Evolutionary conservation across 805 yeast species (phyloP).

Genomic region (Pichia phayaonensis): DNA sequence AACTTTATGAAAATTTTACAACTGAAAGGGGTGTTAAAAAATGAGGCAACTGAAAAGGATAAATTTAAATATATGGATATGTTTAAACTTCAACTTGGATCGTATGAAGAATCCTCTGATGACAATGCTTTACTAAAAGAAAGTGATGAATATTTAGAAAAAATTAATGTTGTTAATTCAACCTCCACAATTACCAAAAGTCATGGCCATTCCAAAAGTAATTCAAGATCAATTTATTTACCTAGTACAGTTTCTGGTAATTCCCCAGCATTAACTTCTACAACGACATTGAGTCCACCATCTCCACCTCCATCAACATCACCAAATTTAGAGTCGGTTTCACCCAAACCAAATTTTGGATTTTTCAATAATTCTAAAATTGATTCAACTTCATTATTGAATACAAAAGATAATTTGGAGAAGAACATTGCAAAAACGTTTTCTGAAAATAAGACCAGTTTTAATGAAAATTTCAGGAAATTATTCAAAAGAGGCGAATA

Average conservation of each 20-base stretch:
- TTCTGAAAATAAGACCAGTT: slow-evolving; percentile 51
- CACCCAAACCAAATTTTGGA: slow-evolving; percentile 10
- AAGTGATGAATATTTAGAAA: slow-evolving; percentile 22
- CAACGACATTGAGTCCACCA: slow-evolving; percentile 9
- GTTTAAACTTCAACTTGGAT: slow-evolving; percentile 31
- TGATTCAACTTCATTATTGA: slow-evolving; percentile 26
- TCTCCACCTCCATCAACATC: slow-evolving; percentile 10
- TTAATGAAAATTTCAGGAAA: slow-evolving; percentile 65
- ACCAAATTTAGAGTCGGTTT: neutral
- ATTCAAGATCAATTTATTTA: slow-evolving; percentile 11
- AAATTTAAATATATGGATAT: slow-evolving; percentile 31
- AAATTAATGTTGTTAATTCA: slow-evolving; percentile 13
- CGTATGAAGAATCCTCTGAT: slow-evolving; percentile 23
- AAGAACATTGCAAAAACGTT: slow-evolving; percentile 39
- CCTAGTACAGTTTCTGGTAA: slow-evolving; percentile 10
- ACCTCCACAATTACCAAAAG: neutral
- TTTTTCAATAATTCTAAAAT: slow-evolving; percentile 20
- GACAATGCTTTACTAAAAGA: slow-evolving; percentile 24
- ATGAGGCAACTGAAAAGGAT: slow-evolving; percentile 29
- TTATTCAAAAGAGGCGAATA: slow-evolving; percentile 33
- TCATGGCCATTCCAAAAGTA: slow-evolving; percentile 7
- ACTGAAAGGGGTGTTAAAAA: slow-evolving; percentile 43
- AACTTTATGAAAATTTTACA: slow-evolving; percentile 62
- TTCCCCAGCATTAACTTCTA: slow-evolving; percentile 11
- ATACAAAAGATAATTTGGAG: slow-evolving; percentile 36